phyloP scores from a whole-genome alignment of 495 filamentous ascomycete genomes.

The Cercophora scortea region DNA sequence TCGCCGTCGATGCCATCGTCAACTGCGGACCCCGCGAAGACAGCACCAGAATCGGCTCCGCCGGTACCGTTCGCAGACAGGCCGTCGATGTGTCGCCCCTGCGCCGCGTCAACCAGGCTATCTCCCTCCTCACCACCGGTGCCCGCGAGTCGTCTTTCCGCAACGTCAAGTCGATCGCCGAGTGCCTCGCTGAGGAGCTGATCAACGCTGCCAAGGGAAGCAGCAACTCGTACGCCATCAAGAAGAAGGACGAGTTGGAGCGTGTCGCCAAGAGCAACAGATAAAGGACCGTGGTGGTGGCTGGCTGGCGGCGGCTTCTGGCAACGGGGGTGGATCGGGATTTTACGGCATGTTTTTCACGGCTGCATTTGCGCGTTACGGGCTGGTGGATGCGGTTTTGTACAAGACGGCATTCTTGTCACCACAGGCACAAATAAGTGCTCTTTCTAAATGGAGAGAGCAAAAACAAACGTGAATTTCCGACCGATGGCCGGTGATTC shows the following conservation, averaged over 20 bases:
- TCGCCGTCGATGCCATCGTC: constrained; percentile 98
- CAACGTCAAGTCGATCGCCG: constrained; percentile 96
- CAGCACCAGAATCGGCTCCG: constrained; percentile 97
- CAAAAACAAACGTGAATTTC: constrained; percentile 2
- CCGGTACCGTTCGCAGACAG: constrained; percentile 98
- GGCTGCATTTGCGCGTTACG: constrained; percentile 44
- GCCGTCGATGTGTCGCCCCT: constrained; percentile 99
- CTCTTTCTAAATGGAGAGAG: constrained; percentile 22
- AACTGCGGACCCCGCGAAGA: constrained; percentile 99
- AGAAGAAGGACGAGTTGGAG: constrained; percentile 99
- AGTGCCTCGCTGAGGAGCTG: constrained; percentile 98
- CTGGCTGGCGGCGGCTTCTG: constrained; percentile 20
- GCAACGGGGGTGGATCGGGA: constrained; percentile 17
- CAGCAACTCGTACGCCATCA: constrained; percentile 99
- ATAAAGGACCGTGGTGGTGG: constrained; percentile 50
- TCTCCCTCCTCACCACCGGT: constrained; percentile 94
- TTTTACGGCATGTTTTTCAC: constrained; percentile 40
- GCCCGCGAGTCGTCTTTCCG: constrained; percentile 96
- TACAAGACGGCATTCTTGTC: constrained; percentile 37
- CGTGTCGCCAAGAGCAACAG: constrained; percentile 99
- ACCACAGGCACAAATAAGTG: constrained; percentile 37
- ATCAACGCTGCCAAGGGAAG: constrained; percentile 99
- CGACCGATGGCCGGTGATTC: not conserved
- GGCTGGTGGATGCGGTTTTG: constrained; percentile 34
- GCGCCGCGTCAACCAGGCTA: constrained; percentile 98